A percentile compares a stretch with the other conserved stretches of the same genome.
These are phyloP conservation scores for Amylostereum areolatum DNA, from an alignment of 1,284 basidiomycete genomes.

Conservation along the genomic window DNA sequence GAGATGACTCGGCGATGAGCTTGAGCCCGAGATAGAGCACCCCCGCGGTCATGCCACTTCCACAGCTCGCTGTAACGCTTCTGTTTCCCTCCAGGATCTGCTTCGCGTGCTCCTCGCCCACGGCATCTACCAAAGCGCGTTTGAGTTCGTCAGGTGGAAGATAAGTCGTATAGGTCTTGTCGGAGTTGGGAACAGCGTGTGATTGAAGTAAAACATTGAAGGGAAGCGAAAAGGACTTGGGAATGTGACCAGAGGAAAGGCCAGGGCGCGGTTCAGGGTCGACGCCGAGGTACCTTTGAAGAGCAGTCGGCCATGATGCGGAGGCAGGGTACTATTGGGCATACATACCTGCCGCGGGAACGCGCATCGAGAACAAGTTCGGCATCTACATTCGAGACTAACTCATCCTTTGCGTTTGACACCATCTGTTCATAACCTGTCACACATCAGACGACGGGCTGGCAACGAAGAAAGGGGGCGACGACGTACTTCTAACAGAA, in stretches of 20 bases:
- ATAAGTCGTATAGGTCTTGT: slow-evolving; percentile 58
- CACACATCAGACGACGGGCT: slow-evolving; percentile 8
- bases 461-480: slow-evolving; percentile 1
- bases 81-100: slow-evolving; percentile 54
- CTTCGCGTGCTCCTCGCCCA: slow-evolving; percentile 52
- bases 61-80: slow-evolving; percentile 70
- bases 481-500: slow-evolving; percentile 55
- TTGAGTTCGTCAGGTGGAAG: slow-evolving; percentile 51
- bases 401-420: slow-evolving; percentile 55
- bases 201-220: slow-evolving; percentile 74
- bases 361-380: slow-evolving; percentile 89
- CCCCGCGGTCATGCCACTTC: slow-evolving; percentile 96
- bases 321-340: not conserved
- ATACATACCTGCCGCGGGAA: slow-evolving; percentile 61
- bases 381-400: slow-evolving; percentile 35
- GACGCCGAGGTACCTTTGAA: slow-evolving; percentile 64
- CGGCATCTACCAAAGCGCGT: slow-evolving; percentile 49
- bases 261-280: slow-evolving; percentile 89
- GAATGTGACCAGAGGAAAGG: slow-evolving; percentile 91
- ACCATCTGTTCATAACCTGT: slow-evolving; percentile 83
- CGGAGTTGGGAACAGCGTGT: slow-evolving; percentile 32
- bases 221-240: slow-evolving; percentile 79
- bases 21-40: slow-evolving; percentile 87
- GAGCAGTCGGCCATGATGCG: not conserved
- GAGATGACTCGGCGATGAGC: slow-evolving; percentile 48